These are phyloP conservation scores for Fusarium sp. DNA, from an alignment of 2,329 filamentous ascomycete species.

Conservation along the genomic window DNA sequence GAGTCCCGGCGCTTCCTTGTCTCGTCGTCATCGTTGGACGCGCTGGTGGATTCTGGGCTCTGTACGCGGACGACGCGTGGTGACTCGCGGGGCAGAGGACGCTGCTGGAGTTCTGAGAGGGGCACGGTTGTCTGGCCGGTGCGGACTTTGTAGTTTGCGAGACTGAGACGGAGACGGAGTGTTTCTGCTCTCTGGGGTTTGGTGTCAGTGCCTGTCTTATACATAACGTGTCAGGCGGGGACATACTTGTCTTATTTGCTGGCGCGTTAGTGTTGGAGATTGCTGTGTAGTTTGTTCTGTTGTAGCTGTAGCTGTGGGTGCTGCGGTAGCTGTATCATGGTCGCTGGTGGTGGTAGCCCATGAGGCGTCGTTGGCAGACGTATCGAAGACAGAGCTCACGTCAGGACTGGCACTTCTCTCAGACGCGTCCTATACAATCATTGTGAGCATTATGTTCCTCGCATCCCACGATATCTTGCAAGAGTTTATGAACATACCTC, in stretches of 20 bases:
- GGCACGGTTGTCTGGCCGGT: slow-evolving; percentile 80
- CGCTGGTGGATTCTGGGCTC: slow-evolving; percentile 34
- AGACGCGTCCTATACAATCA: slow-evolving; percentile 42
- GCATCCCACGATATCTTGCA: neutral
- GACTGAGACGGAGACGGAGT: slow-evolving; percentile 76
- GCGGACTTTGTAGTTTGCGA: slow-evolving; percentile 82
- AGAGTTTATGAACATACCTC: slow-evolving; percentile 45
- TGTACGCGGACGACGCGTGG: slow-evolving; percentile 47
- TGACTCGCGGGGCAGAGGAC: slow-evolving; percentile 48
- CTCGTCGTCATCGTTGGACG: slow-evolving; percentile 8
- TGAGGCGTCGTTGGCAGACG: slow-evolving; percentile 62
- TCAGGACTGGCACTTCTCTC: slow-evolving; percentile 58
- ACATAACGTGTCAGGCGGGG: neutral
- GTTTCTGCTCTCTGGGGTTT: slow-evolving; percentile 71
- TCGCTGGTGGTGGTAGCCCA: slow-evolving; percentile 67
- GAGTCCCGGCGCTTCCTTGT: slow-evolving; percentile 31
- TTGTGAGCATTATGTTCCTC: slow-evolving; percentile 13
- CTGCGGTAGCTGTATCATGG: slow-evolving; percentile 54
- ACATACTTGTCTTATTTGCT: slow-evolving; percentile 67
- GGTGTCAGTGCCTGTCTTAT: slow-evolving; percentile 12
- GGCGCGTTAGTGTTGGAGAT: slow-evolving; percentile 60
- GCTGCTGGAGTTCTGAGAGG: slow-evolving; percentile 69
- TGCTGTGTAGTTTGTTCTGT: slow-evolving; percentile 26
- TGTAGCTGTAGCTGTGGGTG: slow-evolving; percentile 12
- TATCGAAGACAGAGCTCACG: slow-evolving; percentile 66